Evolutionary conservation across 2,329 filamentous ascomycete genomes (phyloP), one percentile per base, ranked within the genome.

Genomic region (Aspergillus terreus): DNA sequence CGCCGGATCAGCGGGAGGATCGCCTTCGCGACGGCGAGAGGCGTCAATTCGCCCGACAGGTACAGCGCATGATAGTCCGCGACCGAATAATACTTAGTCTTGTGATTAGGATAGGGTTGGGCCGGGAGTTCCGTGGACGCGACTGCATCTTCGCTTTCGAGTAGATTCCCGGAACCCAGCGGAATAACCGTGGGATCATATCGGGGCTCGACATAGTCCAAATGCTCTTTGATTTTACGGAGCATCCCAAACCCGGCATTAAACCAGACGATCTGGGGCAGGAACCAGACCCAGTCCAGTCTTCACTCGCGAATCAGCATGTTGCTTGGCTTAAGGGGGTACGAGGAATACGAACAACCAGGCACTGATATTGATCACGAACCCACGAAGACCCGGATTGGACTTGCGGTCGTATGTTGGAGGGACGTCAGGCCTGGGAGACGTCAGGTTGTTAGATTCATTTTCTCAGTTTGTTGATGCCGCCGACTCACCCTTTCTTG

Each of bases 51-150:
- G 46, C 86, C 85, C 9, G 80, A 80, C 56, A 78, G 80, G 73
- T 89, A 92, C 44, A 86, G 78, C 46, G 79, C 77, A 65, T 90
- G 84, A 65, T 88, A 94, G 71, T 92, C 87, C n/a, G 79, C 76
- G 45, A 82, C 78, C 6, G 85, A 85, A 65, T 82, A 79, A 71
- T 86, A 51, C 4, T 45, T 46, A 86, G 77, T 12, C 40, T 23
- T 38, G 15, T 12, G 12, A 12, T 9, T n/a, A 7, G 19, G 9
- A 4, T 23, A 23, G 40, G 40, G 40, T 25, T 19, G 57, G 30
- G 4, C 32, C 25, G 36, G 47, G 44, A 33, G 49, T 36, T 17
- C 40, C 52, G 2, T 19, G 25, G 6, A 23, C 23, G 11, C 11
- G n/a, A 15, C 21, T 4, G 40, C 17, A 23, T 25, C 35, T 5